Evolutionary conservation across 345 rosid genomes (phyloP).

Genomic region (Cardamine chenopodiifolia): DNA sequence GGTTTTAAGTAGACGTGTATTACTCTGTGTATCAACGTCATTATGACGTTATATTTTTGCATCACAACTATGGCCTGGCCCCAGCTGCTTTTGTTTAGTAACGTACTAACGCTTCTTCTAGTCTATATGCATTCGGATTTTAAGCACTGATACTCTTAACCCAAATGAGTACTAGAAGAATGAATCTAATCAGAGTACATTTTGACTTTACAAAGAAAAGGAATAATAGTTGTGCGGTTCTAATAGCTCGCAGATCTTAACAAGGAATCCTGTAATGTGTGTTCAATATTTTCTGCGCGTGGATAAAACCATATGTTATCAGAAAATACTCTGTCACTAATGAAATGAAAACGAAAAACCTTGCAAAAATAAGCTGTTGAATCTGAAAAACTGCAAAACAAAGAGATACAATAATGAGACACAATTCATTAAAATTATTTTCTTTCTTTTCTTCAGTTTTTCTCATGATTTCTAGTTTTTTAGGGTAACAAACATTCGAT

Average conservation of each 20-base stretch:
- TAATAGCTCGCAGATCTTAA: neutral
- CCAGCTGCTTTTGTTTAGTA: no score
- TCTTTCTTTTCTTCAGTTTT: no score
- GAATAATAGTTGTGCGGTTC: neutral
- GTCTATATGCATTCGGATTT: neutral
- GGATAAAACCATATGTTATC: neutral
- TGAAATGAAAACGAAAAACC: no score
- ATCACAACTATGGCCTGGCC: no score
- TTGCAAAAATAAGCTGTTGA: neutral
- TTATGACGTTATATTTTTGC: conserved; percentile 3
- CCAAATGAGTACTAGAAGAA: neutral
- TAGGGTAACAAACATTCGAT: no score
- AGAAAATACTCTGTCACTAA: neutral
- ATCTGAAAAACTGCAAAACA: neutral
- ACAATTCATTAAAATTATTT: neutral
- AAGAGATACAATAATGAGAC: neutral
- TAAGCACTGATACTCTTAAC: neutral
- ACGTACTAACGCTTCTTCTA: no score
- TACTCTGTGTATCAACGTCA: conserved; percentile 27
- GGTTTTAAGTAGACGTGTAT: conserved; percentile 27
- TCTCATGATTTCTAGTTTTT: no score
- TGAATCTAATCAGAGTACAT: neutral
- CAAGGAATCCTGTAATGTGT: neutral
- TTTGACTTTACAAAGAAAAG: neutral
- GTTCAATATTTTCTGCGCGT: neutral